Conservation (phyloP, 108 stramenopile species). For the Cyclotella distinguenda region DNA sequence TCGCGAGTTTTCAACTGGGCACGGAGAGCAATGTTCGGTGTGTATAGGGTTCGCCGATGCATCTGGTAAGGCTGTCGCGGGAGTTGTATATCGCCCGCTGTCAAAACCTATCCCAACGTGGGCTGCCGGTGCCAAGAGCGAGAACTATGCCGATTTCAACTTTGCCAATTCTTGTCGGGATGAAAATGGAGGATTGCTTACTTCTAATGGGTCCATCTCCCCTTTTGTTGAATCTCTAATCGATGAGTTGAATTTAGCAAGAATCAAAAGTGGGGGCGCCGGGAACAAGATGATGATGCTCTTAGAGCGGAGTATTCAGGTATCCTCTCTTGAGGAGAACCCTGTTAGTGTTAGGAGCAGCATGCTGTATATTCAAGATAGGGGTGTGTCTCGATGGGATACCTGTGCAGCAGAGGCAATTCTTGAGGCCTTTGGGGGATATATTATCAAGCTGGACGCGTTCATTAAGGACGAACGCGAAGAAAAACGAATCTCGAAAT, state of each 20-base stretch:
- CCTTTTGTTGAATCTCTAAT: conserved; percentile 52
- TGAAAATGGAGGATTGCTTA: conserved; percentile 38
- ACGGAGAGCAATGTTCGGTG: conserved; percentile 65
- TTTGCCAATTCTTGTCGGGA: conserved; percentile 7
- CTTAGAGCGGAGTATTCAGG: conserved; percentile 39
- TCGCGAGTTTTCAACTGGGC: conserved; percentile 55
- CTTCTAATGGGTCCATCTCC: conserved; percentile 61
- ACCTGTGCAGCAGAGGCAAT: conserved; percentile 63
- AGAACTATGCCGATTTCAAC: conserved; percentile 31
- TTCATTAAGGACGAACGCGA: neutral
- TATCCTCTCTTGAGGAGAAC: neutral
- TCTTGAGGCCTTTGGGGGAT: conserved; percentile 59
- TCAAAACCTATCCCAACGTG: conserved; percentile 44
- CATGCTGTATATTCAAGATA: conserved; percentile 57
- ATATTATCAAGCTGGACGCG: conserved; percentile 37
- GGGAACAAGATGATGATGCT: conserved; percentile 69
- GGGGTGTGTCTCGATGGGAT: conserved; percentile 67
- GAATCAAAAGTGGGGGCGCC: conserved; percentile 54
- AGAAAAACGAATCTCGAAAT: conserved; percentile 8
- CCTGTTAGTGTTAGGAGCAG: conserved; percentile 10
- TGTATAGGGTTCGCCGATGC: conserved; percentile 61
- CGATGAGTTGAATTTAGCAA: conserved; percentile 22
- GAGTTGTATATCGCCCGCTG: conserved; percentile 60
- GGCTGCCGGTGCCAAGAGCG: conserved; percentile 50
- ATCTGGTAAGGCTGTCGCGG: conserved; percentile 50